A percentile compares a stretch with the other conserved stretches of the same genome.
phyloP scores from a whole-genome alignment of 192 early-diverging fungal genomes.

The Gonapodya sp. region DNA sequence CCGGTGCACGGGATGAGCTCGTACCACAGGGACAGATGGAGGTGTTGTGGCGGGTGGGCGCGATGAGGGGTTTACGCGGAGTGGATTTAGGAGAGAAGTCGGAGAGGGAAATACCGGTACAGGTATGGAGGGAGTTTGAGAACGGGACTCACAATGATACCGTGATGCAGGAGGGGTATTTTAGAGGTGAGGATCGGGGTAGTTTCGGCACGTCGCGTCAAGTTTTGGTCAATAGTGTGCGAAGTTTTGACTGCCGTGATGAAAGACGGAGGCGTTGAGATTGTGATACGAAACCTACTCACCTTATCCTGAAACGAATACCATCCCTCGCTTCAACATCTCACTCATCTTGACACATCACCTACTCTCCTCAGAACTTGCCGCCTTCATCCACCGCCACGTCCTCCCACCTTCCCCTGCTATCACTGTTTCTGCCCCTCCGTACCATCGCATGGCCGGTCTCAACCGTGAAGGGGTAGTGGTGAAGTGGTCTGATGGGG shows the following conservation, averaged over 20 bases:
- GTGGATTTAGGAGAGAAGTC: neutral
- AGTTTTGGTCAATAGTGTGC: no score
- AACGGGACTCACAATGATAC: slow-evolving; percentile 92
- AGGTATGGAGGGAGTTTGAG: slow-evolving; percentile 51
- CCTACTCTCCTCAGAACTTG: no score
- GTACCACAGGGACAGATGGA: slow-evolving; percentile 83
- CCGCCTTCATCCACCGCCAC: neutral
- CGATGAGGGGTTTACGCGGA: slow-evolving; percentile 30
- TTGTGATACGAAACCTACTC: no score
- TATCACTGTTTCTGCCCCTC: no score
- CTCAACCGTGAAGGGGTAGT: no score
- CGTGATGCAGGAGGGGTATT: slow-evolving; percentile 74
- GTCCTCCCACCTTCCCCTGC: neutral
- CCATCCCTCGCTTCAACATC: no score
- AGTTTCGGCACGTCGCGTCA: neutral
- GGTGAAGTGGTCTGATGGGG: no score
- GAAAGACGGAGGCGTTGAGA: no score
- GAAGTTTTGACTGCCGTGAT: no score
- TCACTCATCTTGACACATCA: no score
- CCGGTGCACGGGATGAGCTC: slow-evolving; percentile 74
- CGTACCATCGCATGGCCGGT: no score
- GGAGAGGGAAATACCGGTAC: slow-evolving; percentile 14
- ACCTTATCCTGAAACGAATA: no score
- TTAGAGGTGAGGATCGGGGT: slow-evolving; percentile 17
- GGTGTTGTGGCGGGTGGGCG: slow-evolving; percentile 52